These are phyloP conservation scores for Phytophthora quininea DNA, from an alignment of 352 stramenopile species.

Conservation along the genomic window DNA sequence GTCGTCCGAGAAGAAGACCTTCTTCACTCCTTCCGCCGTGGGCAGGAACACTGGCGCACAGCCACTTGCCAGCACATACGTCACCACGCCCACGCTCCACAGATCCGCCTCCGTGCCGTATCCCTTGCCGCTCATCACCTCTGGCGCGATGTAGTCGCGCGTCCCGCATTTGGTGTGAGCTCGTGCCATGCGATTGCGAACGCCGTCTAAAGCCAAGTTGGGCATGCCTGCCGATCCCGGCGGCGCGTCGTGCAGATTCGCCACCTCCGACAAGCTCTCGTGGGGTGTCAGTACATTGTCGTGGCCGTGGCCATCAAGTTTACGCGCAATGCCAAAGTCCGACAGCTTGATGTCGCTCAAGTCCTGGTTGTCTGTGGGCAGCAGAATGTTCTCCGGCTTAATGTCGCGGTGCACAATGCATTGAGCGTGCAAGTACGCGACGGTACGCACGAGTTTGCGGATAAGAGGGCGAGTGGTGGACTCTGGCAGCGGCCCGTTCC, in stretches of 20 bases:
- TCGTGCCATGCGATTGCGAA: constrained; percentile 74
- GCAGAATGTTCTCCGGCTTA: constrained; percentile 87
- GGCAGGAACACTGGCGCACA: constrained; percentile 79
- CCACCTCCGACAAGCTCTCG: constrained; percentile 71
- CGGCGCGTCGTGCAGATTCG: constrained; percentile 54
- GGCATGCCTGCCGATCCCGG: constrained; percentile 14
- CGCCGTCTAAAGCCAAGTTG: constrained; percentile 26
- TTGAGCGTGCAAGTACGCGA: constrained; percentile 84
- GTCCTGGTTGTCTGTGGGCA: constrained; percentile 54
- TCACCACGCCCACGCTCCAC: constrained; percentile 93
- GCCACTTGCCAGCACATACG: constrained; percentile 89
- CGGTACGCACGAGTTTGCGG: constrained; percentile 72
- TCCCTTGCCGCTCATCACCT: constrained; percentile 89
- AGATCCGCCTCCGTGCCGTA: constrained; percentile 95
- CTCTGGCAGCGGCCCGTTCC: constrained; percentile 74
- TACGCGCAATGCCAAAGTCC: constrained; percentile 84
- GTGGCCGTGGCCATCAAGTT: constrained; percentile 59
- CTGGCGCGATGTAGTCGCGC: constrained; percentile 82
- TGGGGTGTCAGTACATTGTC: constrained; percentile 72
- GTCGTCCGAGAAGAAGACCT: constrained; percentile 81
- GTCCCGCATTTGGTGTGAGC: constrained; percentile 86
- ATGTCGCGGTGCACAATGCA: constrained; percentile 89
- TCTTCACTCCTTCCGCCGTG: constrained; percentile 61
- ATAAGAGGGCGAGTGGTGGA: constrained; percentile 69
- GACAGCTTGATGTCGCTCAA: constrained; percentile 82